Conservation (phyloP, 2,329 filamentous ascomycete species). For the Dactylellina drechsleri region DNA sequence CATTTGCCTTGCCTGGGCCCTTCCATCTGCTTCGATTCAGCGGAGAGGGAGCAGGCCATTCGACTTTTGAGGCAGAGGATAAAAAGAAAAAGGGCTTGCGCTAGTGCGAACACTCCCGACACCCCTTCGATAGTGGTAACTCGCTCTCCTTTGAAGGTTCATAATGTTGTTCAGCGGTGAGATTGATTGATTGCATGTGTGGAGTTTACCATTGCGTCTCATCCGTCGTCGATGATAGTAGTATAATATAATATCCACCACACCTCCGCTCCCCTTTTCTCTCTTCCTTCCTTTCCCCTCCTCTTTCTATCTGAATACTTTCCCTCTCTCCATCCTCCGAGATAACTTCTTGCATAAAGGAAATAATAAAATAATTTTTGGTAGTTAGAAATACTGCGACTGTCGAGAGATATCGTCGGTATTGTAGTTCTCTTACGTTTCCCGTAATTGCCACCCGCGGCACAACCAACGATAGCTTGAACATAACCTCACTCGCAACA, state of each 20-base stretch:
- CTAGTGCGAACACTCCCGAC: slow-evolving; percentile 18
- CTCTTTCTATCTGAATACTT: background rate
- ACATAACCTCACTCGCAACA: slow-evolving; percentile 8
- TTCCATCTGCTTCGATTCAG: slow-evolving; percentile 7
- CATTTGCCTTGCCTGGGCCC: slow-evolving; percentile 18
- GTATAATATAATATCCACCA: slow-evolving; percentile 37
- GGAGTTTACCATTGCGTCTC: background rate
- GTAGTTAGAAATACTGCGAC: background rate
- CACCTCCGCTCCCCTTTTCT: slow-evolving; percentile 35
- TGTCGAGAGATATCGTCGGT: slow-evolving; percentile 2
- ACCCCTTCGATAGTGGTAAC: background rate
- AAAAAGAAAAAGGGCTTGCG: background rate
- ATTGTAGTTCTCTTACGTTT: background rate
- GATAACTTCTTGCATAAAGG: too few relatives aligned
- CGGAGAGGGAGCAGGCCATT: background rate
- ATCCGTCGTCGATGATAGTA: background rate
- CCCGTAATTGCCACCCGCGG: background rate
- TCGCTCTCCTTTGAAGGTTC: background rate
- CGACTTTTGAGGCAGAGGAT: too few relatives aligned
- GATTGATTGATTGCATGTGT: background rate
- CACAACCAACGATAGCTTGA: slow-evolving; percentile 2
- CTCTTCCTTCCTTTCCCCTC: slow-evolving; percentile 8
- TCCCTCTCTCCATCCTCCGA: background rate
- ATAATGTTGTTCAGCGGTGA: background rate
- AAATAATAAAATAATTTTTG: too few relatives aligned